These are phyloP conservation scores for Fraxinus nigra DNA, from an alignment of 305 asterid genomes.

Conservation along the genomic window DNA sequence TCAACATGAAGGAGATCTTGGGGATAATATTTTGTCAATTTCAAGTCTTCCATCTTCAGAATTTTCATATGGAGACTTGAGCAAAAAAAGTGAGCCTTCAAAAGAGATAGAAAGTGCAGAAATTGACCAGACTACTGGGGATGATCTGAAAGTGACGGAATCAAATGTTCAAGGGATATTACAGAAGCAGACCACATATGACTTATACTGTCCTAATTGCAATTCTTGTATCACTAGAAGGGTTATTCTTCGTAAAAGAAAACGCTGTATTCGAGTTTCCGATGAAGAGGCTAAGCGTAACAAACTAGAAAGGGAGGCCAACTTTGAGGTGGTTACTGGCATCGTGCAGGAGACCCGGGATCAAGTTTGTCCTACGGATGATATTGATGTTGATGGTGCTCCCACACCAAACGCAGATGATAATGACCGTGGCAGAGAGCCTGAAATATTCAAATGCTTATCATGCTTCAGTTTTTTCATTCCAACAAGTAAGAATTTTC, in stretches of 20 bases:
- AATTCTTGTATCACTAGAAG: slow-evolving; percentile 82
- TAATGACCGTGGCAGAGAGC: slow-evolving; percentile 40
- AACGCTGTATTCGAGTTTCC: slow-evolving; percentile 45
- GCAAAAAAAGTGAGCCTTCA: slow-evolving; percentile 22
- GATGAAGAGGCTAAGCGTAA: slow-evolving; percentile 47
- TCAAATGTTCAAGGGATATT: slow-evolving; percentile 62
- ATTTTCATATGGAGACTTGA: slow-evolving; percentile 28
- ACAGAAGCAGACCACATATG: slow-evolving; percentile 69
- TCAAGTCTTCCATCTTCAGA: slow-evolving; percentile 32
- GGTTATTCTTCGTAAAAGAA: slow-evolving; percentile 80
- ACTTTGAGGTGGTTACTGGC: slow-evolving; percentile 16
- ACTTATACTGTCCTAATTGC: slow-evolving; percentile 89
- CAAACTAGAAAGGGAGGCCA: slow-evolving; percentile 34
- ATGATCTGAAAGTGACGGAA: slow-evolving; percentile 43
- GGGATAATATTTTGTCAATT: slow-evolving; percentile 19
- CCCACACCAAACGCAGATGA: slow-evolving; percentile 29
- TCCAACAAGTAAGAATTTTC: slow-evolving; percentile 50
- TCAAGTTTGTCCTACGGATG: slow-evolving; percentile 26
- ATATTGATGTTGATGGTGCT: slow-evolving; percentile 27
- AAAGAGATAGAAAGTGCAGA: slow-evolving; percentile 61
- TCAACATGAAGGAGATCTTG: slow-evolving; percentile 27
- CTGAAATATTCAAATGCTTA: slow-evolving; percentile 77
- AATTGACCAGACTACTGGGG: slow-evolving; percentile 39
- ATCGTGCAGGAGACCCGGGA: slow-evolving; percentile 20
- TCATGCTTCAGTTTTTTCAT: slow-evolving; percentile 88